Evolutionary conservation across 1,139 yeast species (phyloP).

Genomic region (Lodderomyces oxycetoniae): DNA sequence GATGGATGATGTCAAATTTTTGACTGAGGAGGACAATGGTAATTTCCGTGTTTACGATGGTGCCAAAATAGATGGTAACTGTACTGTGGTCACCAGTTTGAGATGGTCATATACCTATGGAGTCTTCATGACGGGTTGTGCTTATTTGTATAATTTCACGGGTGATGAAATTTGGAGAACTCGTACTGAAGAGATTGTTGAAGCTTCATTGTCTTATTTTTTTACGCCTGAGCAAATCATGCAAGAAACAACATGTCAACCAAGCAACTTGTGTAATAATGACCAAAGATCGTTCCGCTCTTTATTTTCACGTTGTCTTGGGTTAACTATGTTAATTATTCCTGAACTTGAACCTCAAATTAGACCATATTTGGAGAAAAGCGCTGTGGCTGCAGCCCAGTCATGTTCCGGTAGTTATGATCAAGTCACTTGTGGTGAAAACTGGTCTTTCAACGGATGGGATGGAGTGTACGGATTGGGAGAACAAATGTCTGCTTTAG

Average conservation of each 20-base stretch:
- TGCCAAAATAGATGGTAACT: constrained; percentile 54
- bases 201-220: constrained; percentile 44
- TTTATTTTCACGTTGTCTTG: constrained; percentile 62
- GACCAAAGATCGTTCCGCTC: constrained; percentile 81
- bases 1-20: constrained; percentile 51
- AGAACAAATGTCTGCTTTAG: constrained; percentile 74
- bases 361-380: constrained; percentile 38
- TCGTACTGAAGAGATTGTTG: constrained; percentile 47
- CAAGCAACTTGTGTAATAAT: constrained; percentile 50
- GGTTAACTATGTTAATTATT: constrained; percentile 53
- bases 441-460: constrained; percentile 56
- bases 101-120: constrained; percentile 84
- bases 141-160: constrained; percentile 68
- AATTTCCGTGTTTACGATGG: constrained; percentile 63
- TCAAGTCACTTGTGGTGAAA: constrained; percentile 72
- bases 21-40: constrained; percentile 32
- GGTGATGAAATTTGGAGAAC: constrained; percentile 51
- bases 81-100: constrained; percentile 47
- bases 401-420: constrained; percentile 72
- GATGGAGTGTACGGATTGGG: constrained; percentile 72
- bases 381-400: constrained; percentile 64
- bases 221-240: constrained; percentile 43
- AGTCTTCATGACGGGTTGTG: constrained; percentile 65
- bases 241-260: constrained; percentile 64
- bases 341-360: constrained; percentile 46